phyloP scores from a whole-genome alignment of 768 basidiomycete genomes.

The Piloderma croceum region DNA sequence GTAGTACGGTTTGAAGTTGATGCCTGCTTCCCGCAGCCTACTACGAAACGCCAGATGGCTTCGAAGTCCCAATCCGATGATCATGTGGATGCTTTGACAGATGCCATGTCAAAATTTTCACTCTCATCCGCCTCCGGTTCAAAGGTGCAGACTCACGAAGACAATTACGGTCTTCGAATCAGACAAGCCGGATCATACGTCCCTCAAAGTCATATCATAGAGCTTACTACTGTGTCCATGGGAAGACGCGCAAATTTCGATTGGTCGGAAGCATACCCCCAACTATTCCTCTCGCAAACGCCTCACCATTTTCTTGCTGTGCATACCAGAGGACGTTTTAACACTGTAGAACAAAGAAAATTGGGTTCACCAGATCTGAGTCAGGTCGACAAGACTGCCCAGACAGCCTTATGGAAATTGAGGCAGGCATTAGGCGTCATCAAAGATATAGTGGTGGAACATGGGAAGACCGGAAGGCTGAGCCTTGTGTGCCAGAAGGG shows the following conservation, averaged over 20 bases:
- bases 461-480: conserved; percentile 48
- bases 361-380: conserved; percentile 16
- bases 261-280: conserved; percentile 44
- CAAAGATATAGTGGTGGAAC: conserved; percentile 41
- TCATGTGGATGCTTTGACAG: conserved; percentile 9
- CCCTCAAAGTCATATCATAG: conserved; percentile 31
- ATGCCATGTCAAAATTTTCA: conserved; percentile 22
- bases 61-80: conserved; percentile 3
- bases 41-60: too few relatives aligned
- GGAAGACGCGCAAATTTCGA: conserved; percentile 21
- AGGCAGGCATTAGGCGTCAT: conserved; percentile 30
- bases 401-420: conserved; percentile 28
- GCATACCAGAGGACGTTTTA: conserved; percentile 37
- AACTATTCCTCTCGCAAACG: conserved; percentile 46
- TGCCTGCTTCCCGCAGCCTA: conserved; percentile 19
- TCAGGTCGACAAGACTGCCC: conserved; percentile 19
- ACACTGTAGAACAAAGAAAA: conserved; percentile 23
- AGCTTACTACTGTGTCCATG: conserved; percentile 27
- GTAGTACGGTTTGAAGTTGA: conserved; percentile 57
- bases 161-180: conserved; percentile 15
- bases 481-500: conserved; percentile 46
- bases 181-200: conserved; percentile 23
- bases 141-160: conserved; percentile 1
- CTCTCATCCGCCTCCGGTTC: conserved; percentile 14
- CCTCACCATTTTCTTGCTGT: conserved; percentile 35